Base-by-base conservation (phyloP, 2,329 filamentous ascomycete genomes). In the Sclerotinia spermophila region DNA sequence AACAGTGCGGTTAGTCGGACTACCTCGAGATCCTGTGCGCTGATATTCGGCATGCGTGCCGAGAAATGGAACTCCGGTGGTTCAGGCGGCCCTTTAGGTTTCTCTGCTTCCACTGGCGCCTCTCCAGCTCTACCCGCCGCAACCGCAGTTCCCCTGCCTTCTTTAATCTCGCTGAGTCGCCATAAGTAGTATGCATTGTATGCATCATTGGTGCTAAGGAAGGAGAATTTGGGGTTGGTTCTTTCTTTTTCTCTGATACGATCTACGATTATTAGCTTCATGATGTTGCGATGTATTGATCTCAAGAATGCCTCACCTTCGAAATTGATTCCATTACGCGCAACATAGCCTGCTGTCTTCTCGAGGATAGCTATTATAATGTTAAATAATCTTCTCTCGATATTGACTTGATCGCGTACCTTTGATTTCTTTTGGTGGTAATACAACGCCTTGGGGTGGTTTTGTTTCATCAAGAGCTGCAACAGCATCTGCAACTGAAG, bases 1-100 rank as follows among this genome's bases (percentile, higher is more conserved):
- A 96, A 97, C 38, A 97, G 84, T 30, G 96, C 96, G 48, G 95
- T 97, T 78, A 97, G 82, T 70, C 87, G 85, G 70, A 91, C 85
- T 65, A 90, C 85, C 76, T 90, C 88, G 73, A 98, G 83, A 85
- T 99, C 96, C 81, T 97, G 92, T 74, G 96, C 93, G 82, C 91
- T 97, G 82, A 99, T 97, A 76, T 94, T 95, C 71, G 96, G 96
- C 93, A 98, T 97, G 79, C 94, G 92, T 76, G 96, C 94, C 70
- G 93, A 97, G 83, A 97, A 99, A 76, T 92, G 88, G 79, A 96
- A 98, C 77, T 94, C 91, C 71, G 92, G 87, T 24, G 96, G 96
- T 78, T 94, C 89, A 58, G 91, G 89, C 11, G 95, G 95, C 33
- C 94, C 95, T 80, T 92, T 88, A 58, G 93, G 90, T 79, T 92